Evolutionary conservation across 129 eudicot species (phyloP).

Genomic region (Logfia minima): DNA sequence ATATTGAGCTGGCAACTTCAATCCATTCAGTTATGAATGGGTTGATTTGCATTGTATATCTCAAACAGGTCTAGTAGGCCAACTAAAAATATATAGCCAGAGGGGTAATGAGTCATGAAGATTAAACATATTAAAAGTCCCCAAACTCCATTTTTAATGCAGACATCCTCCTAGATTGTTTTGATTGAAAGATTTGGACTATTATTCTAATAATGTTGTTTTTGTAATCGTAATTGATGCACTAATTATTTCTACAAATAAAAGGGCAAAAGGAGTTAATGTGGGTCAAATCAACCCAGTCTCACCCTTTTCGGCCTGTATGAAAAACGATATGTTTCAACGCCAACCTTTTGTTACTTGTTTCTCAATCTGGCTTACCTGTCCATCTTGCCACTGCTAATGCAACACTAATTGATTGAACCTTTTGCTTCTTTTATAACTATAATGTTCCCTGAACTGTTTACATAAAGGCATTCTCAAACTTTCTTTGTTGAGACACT

Average conservation of each 20-base stretch:
- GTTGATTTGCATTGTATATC: not conserved
- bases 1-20: not conserved
- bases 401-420: constrained; percentile 9
- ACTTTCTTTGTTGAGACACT: constrained; percentile 54
- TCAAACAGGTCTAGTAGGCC: not conserved
- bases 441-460: constrained; percentile 7
- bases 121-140: not conserved
- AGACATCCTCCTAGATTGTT: not conserved
- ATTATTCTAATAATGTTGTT: not conserved
- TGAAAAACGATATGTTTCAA: not conserved
- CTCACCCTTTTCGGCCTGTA: not conserved
- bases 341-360: not conserved
- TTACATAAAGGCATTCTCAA: constrained; percentile 41
- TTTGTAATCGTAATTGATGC: not conserved
- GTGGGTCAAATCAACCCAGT: not conserved
- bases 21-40: not conserved
- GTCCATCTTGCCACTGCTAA: not conserved
- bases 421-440: constrained; percentile 11
- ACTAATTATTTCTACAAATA: not conserved
- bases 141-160: not conserved
- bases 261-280: not conserved
- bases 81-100: not conserved
- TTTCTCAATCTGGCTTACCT: not conserved
- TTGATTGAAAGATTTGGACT: not conserved
- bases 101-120: not conserved